These are phyloP conservation scores for Lenzites betulinus DNA, from an alignment of 768 basidiomycete genomes.

Conservation along the genomic window DNA sequence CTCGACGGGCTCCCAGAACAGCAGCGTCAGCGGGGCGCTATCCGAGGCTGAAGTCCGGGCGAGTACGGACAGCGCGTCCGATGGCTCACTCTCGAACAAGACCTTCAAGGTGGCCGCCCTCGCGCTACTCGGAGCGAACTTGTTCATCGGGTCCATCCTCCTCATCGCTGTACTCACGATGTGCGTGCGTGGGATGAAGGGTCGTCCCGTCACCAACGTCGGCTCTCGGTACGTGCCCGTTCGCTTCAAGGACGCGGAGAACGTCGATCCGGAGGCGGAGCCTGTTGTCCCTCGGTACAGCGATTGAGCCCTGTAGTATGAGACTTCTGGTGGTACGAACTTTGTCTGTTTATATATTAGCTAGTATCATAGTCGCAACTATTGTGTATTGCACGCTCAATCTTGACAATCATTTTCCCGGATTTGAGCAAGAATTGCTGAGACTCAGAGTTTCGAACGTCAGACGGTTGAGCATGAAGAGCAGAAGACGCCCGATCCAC, in stretches of 20 bases:
- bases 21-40: background rate
- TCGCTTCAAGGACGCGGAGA: slow-evolving; percentile 2
- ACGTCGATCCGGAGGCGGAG: background rate
- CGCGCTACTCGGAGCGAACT: slow-evolving; percentile 4
- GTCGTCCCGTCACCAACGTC: background rate
- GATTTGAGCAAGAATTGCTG: too few species aligned
- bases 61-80: background rate
- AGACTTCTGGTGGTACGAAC: background rate
- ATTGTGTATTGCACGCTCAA: too few species aligned
- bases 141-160: slow-evolving; percentile 2
- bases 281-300: background rate
- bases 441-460: too few species aligned
- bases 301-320: background rate
- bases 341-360: background rate
- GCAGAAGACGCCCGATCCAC: too few species aligned
- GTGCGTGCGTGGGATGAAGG: slow-evolving; percentile 11
- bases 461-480: too few species aligned
- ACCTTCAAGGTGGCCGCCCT: background rate
- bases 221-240: slow-evolving; percentile 1
- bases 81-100: background rate
- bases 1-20: background rate
- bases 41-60: background rate
- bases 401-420: too few species aligned
- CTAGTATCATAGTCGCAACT: background rate
- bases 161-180: background rate